Evolutionary conservation across 805 yeast species (phyloP).

Genomic region (Kodamaea jinghongensis): DNA sequence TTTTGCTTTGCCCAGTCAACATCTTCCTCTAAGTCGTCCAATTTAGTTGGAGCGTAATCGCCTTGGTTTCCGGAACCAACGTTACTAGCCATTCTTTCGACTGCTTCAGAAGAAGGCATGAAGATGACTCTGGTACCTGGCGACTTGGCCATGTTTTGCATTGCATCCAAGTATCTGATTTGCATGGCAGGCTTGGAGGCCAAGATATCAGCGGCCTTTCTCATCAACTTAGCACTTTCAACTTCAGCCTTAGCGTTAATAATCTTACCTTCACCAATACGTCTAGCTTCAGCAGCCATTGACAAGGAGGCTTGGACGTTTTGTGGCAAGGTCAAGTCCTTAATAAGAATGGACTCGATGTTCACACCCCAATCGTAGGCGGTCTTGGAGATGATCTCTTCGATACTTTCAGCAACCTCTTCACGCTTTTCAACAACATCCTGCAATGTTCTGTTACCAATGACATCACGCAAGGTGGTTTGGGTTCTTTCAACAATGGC

Average conservation of each 20-base stretch:
- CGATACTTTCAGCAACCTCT: constrained; percentile 65
- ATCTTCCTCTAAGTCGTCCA: constrained; percentile 21
- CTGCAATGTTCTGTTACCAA: constrained; percentile 63
- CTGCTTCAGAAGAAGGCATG: constrained; percentile 56
- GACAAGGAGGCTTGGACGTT: constrained; percentile 60
- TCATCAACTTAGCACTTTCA: constrained; percentile 71
- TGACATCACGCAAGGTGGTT: constrained; percentile 69
- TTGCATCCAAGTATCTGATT: constrained; percentile 74
- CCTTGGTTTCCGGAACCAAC: constrained; percentile 13
- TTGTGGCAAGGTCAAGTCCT: constrained; percentile 56
- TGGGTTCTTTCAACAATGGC: constrained; percentile 68
- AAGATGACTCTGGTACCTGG: constrained; percentile 68
- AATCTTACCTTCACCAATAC: constrained; percentile 75
- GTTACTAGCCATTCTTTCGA: constrained; percentile 36
- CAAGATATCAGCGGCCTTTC: constrained; percentile 74
- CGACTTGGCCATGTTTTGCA: constrained; percentile 66
- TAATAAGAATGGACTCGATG: constrained; percentile 64
- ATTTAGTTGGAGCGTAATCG: constrained; percentile 1
- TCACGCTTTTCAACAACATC: constrained; percentile 73
- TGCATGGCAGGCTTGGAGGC: constrained; percentile 77
- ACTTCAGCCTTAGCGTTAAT: constrained; percentile 75
- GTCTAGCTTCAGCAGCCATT: constrained; percentile 71
- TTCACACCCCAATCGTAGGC: constrained; percentile 70
- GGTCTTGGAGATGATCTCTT: constrained; percentile 56
- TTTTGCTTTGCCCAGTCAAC: constrained; percentile 19